Evolutionary conservation across 495 filamentous ascomycete species (phyloP), one percentile per base, ranked within the genome.

Genomic region (Hypoxylon crocopeplum): DNA sequence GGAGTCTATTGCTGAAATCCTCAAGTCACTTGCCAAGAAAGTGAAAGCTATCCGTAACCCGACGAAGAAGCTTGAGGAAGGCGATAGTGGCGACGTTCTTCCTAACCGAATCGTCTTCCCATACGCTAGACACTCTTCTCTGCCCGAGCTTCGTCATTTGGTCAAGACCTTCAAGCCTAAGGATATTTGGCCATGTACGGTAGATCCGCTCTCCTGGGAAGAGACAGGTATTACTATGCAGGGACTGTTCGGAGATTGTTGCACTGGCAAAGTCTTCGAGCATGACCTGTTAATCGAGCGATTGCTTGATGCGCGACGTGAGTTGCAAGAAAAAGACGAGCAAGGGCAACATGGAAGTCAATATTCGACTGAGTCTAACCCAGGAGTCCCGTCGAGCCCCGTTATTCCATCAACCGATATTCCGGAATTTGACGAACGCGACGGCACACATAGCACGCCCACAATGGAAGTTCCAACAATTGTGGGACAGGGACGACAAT

Each of bases 121-220:
- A 3, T 98, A 93, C 66, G 93, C 93, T 0, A 84, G 93, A 1
- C 93, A 98, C 71, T 95, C 93, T 0, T 96, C 91, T 0, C 91
- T 93, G 45, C 73, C 75, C 0, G 93, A 97, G 69, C 78, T 96
- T 4, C 88, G 90, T 54, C 69, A 85, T 53, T 72, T 98, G 0
- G 77, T 96, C 3, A 62, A 76, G 3, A 79, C 78, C 0, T 91
- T 97, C 57, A 79, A 75, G 30, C 92, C 91, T 0, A 82, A 75
- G 54, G 91, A 97, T 69, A 77, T 97, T 8, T 87, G 88, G 72
- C 92, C 93, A 3, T 97, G 93, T 67, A 93, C 91, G 1, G 86
- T 93, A 5, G 79, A 92, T 47, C 74, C 81, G 13, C 55, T 69
- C 0, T 72, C 68, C 5, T 96, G 91, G 92, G 16, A 70, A 4